Base-by-base conservation (phyloP, 805 yeast genomes). In the Kodamaea nitidulidarum region DNA sequence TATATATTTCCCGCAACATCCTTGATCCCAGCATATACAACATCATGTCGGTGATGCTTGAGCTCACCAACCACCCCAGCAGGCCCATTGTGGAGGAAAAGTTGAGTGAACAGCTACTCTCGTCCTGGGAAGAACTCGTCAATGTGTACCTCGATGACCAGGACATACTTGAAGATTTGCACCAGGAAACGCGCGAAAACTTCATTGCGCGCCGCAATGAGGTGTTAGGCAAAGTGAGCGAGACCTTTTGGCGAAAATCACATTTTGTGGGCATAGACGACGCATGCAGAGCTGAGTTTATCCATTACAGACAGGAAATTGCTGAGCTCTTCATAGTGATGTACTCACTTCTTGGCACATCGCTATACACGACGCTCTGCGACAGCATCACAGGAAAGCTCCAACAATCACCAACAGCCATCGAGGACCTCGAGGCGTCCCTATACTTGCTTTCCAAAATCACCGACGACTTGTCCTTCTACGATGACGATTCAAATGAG, bases 241-340 rank as follows among this genome's bases (percentile, higher is more conserved):
- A 62, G 15, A 70, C 80, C 2, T 88, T 86, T 58, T 82, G 93
- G 81, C 64, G 69, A 2, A 87, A 88, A 49, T 67, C 79, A 3
- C 81, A 76, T 35, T 54, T 73, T 16, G 22, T 8, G 8, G 5
- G 7, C 22, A 67, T 64, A 14, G 60, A 65, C 20, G 12, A 15
- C 28, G 20, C 16, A 57, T 10, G n/a, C n/a, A 25, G 27, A n/a
- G 6, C 72, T 15, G 95, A 83, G 47, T 86, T 88, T 51, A 60
- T 61, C 15, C 71, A 78, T 17, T 91, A 78, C 58, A 72, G 97
- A 49, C 63, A 76, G 22, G 91, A 84, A 44, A 82, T 84, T 7
- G 75, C 82, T 1, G 98, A 93, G 49, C 68, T 90, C 27, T 76
- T 86, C 46, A 93, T 88, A 39, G 67, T 78, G 0, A 60, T 82